Conservation (phyloP, 441 rosid genomes). For the Bruguiera hainesii region DNA sequence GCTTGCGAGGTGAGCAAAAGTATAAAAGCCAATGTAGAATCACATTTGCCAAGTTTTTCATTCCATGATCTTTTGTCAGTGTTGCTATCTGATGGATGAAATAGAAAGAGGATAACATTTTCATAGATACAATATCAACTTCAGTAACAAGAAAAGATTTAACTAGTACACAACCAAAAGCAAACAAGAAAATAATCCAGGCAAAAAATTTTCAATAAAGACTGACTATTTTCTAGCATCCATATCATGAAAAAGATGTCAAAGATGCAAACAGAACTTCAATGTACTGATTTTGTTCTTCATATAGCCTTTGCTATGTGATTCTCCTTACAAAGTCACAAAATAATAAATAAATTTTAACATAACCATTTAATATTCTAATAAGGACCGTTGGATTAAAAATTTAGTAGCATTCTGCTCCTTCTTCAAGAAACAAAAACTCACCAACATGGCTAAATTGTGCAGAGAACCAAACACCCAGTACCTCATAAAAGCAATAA, state of each 20-base stretch:
- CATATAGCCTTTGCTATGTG: not conserved
- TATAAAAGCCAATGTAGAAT: conserved; percentile 76
- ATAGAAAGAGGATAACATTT: conserved; percentile 5
- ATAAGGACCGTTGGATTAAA: no score
- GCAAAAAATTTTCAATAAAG: not conserved
- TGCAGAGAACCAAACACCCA: not conserved
- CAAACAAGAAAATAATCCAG: no score
- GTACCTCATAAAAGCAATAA: not conserved
- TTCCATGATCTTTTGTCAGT: conserved; percentile 71
- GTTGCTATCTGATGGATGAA: conserved; percentile 56
- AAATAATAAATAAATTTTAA: no score
- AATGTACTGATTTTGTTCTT: not conserved
- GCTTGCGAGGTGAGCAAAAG: conserved; percentile 44
- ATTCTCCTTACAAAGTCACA: not conserved
- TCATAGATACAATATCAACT: not conserved
- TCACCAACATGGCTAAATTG: conserved; percentile 3
- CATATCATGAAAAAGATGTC: not conserved
- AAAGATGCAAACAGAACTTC: not conserved
- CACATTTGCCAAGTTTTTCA: conserved; percentile 77
- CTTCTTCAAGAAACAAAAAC: not conserved
- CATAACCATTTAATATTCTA: no score
- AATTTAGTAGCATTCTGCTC: no score
- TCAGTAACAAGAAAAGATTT: conserved; percentile 10
- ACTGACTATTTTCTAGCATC: not conserved
- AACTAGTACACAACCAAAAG: not conserved